phyloP scores from a whole-genome alignment of 345 rosid genomes.

The rapeseed (Brassica napus) region Da-Ae NC_063436.1:31273001-31273500 shows the following conservation, averaged over 20 bases:
- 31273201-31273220: constrained; percentile 95
- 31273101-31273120: constrained; percentile 63
- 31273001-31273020: no score
- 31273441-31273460: constrained; percentile 66
- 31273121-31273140: constrained; percentile 55
- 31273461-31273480: constrained; percentile 60
- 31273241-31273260: constrained; percentile 95
- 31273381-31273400: constrained; percentile 55
- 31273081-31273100: background rate
- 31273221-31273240: constrained; percentile 92
- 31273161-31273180: constrained; percentile 75
- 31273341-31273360: background rate
- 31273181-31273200: constrained; percentile 99
- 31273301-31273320: background rate
- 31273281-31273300: constrained; percentile 59
- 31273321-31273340: background rate
- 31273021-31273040: no score
- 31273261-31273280: constrained; percentile 76
- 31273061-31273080: background rate
- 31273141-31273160: constrained; percentile 79
- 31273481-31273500: constrained; percentile 65
- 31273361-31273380: background rate
- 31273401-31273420: constrained; percentile 88
- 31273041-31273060: no score
- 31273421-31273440: constrained; percentile 75